Evolutionary conservation across 805 yeast genomes (phyloP).

Genomic region (Ogataea thermomethanolica): DNA sequence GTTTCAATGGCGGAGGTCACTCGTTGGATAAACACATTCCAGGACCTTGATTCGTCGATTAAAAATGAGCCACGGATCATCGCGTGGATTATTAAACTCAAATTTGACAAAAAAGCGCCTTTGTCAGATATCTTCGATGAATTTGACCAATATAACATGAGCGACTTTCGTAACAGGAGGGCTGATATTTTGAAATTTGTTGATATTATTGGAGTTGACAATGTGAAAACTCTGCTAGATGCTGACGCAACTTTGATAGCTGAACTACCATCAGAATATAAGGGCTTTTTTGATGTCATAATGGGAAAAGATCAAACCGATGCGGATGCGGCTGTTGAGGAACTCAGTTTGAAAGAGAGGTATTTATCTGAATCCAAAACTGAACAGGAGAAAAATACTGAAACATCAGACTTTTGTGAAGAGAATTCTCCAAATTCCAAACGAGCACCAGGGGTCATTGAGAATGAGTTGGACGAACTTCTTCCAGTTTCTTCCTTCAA

Average conservation of each 20-base stretch:
- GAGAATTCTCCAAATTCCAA: background rate
- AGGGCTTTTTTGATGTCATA: slow-evolving; percentile 21
- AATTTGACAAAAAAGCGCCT: slow-evolving; percentile 23
- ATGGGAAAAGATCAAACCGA: background rate
- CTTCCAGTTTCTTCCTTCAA: slow-evolving; percentile 73
- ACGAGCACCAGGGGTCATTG: slow-evolving; percentile 38
- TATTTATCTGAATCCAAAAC: no score
- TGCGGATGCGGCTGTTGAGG: no score
- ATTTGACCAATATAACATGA: slow-evolving; percentile 16
- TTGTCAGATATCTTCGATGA: slow-evolving; percentile 15
- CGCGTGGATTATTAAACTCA: slow-evolving; percentile 30
- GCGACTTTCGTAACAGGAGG: slow-evolving; percentile 23
- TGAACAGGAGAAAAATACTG: background rate
- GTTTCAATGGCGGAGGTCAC: slow-evolving; percentile 22
- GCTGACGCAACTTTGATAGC: slow-evolving; percentile 22
- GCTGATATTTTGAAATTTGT: slow-evolving; percentile 39
- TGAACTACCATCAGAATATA: slow-evolving; percentile 27
- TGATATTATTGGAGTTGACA: slow-evolving; percentile 45
- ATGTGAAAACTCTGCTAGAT: slow-evolving; percentile 37
- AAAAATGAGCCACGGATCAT: slow-evolving; percentile 27
- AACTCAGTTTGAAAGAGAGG: no score
- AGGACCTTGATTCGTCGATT: slow-evolving; percentile 16
- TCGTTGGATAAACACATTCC: slow-evolving; percentile 26
- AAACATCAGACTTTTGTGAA: background rate
- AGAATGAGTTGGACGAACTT: slow-evolving; percentile 52